Base-by-base conservation (phyloP, 179 eudicot genomes). In the Spergularia azorica region DNA sequence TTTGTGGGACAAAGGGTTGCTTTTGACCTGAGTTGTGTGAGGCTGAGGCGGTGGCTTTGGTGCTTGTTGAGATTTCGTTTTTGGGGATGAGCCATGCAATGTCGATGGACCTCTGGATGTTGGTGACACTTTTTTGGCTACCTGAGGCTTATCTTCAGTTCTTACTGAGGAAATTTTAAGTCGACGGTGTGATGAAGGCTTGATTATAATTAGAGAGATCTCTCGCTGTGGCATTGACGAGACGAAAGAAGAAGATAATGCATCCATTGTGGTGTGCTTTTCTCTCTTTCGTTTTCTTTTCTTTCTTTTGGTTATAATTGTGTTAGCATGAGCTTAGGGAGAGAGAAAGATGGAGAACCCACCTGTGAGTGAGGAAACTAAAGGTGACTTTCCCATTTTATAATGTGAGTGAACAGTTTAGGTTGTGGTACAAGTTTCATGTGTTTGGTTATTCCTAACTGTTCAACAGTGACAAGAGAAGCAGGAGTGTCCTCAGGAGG, bases 221-320 rank as follows among this genome's bases (percentile, higher is more conserved):
- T 76, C 76, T 69, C 81, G 68, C 6, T 75, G 74, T 62, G 76
- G 76, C 14, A 70, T 73, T 26, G 88, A 20, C 57, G 87, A 73
- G 67, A 79, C 63, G 38, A 86, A 85, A 59, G 89, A 83, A 75
- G 86, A 85, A 20, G 86, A 85, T 58, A 80, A 76, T 20, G 87
- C 68, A 39, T 87, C 85, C 92, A 89, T 88, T 60, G 1, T 65
- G 38, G 41, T 21, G 11, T 52, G 51, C 6, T 16, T 41, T 21
- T 66, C 21, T 21, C 62, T 54, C 59, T 51, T 18, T 18, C 38
- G n/a, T n/a, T n/a, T n/a, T n/a, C 9, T 26, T 26, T 26, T 26
- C 2, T 43, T 43, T 4, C 6, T 43, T 43, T 43, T 43, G 48
- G 48, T 43, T 43, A 43, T 43, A 43, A 43, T 43, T 4, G 5